Conservation (phyloP, 352 stramenopile genomes). For the Poterioochromonas sp. region DNA sequence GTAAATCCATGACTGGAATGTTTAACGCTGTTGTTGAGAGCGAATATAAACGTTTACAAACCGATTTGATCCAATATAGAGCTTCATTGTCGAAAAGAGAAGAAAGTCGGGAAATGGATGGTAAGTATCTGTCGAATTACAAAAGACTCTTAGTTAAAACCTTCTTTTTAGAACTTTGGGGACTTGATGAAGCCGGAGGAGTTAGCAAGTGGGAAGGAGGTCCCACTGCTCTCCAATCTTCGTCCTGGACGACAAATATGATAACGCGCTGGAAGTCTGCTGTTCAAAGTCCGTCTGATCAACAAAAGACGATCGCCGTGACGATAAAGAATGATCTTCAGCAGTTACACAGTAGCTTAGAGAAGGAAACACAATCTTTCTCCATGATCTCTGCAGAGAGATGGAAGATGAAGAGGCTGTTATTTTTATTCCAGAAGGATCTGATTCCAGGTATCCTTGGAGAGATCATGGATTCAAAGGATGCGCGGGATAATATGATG, state of each 20-base stretch:
- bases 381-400: background rate
- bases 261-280: background rate
- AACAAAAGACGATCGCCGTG: background rate
- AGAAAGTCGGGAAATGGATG: too few relatives aligned
- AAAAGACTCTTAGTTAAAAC: too few relatives aligned
- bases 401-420: background rate
- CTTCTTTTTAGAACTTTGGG: background rate
- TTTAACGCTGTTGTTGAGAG: too few relatives aligned
- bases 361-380: background rate
- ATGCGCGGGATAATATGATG: background rate
- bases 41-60: too few relatives aligned
- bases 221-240: background rate
- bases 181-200: background rate
- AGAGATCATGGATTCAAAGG: background rate
- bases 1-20: too few relatives aligned
- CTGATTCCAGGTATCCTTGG: background rate
- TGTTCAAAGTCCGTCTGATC: background rate
- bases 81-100: too few relatives aligned
- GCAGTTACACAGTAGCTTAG: background rate
- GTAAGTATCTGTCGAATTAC: too few relatives aligned
- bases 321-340: background rate
- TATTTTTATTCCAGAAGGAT: background rate
- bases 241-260: background rate
- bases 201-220: background rate
- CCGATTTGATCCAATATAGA: too few relatives aligned